Evolutionary conservation across 257 asterid genomes (phyloP), one percentile per base, ranked within the genome.

Genomic region (Nicotiana sylvestris): DNA sequence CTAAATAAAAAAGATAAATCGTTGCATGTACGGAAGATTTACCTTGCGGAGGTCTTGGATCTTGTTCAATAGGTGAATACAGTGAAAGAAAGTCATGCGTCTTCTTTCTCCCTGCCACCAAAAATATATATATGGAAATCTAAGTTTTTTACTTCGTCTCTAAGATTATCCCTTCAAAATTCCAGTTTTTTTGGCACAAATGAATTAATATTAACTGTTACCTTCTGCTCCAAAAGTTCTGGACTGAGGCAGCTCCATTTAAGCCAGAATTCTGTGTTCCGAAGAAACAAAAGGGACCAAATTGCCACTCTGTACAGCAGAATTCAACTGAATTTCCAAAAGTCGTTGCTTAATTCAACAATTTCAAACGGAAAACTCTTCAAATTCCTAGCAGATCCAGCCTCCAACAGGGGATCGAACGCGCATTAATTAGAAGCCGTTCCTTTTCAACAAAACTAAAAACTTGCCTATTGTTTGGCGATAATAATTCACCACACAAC

Each of bases 51-150:
- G 96, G 92, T 74, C 91, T 86, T 80, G 98, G 96, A 92, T 96
- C 98, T 90, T 92, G 98, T 60, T 91, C 97, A 85, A 86, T 87
- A 64, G 97, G 81, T 56, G 98, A 87, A 84, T 89, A 93, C 46
- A 92, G 96, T 66, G 99, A 94, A 82, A 96, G 97, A 91, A 96
- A 96, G 89, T 96, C 99, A 87, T 92, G 98, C 64, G 98, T 95
- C 27, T 90, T 92, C 67, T 84, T 84, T 62, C 90, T 84, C 46
- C 88, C 90, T 88, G 84, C 27, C 17, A 60, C 21, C 16, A 7
- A 83, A 69, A 39, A 69, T 35, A 15, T 35, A 15, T 35, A 78
- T 53, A 83, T 15, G 27, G 56, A 68, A 82, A 25, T 64, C 60
- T 9, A 39, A 17, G 3, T 49, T 62, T 53, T 56, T 12, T 29